Percentiles rank a stretch among this genome's conserved stretches.
Conservation (phyloP, 2,329 filamentous ascomycete genomes). For the Botryotinia calthae region DNA sequence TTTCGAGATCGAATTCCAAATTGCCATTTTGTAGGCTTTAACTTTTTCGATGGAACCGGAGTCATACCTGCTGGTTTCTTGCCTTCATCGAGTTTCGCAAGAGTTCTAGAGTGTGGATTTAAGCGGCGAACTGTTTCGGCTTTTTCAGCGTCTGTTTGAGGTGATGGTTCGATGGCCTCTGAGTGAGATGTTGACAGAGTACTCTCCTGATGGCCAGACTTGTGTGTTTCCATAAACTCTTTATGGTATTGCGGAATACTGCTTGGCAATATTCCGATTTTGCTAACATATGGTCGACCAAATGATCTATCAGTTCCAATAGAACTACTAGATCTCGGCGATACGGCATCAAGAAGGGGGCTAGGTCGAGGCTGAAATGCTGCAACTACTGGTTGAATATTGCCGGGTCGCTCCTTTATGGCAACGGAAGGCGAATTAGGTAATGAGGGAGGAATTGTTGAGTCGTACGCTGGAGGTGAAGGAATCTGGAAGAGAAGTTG, state of each 20-base stretch:
- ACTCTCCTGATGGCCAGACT: conserved; percentile 49
- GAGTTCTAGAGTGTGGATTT: conserved; percentile 77
- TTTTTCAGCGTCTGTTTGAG: conserved; percentile 68
- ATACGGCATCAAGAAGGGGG: conserved; percentile 34
- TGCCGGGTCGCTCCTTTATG: conserved; percentile 17
- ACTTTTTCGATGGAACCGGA: conserved; percentile 65
- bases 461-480: conserved; percentile 53
- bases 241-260: conserved; percentile 88
- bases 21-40: conserved; percentile 88
- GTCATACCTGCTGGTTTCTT: conserved; percentile 62
- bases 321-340: conserved; percentile 38
- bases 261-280: conserved; percentile 87
- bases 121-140: conserved; percentile 77
- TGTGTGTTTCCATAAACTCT: conserved; percentile 77
- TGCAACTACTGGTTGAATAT: conserved; percentile 7
- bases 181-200: conserved; percentile 42
- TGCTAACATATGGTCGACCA: conserved; percentile 55
- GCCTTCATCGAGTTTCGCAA: conserved; percentile 65
- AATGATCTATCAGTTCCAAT: conserved; percentile 36
- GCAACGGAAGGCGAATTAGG: conserved; percentile 2
- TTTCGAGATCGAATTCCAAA: conserved; percentile 96
- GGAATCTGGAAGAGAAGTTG: conserved; percentile 50
- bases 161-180: conserved; percentile 38
- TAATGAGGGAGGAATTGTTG: conserved; percentile 22
- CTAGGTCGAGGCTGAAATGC: conserved; percentile 27